Conservation (phyloP, 164 flowering plant species). For the Tinospora cordifolia region DNA sequence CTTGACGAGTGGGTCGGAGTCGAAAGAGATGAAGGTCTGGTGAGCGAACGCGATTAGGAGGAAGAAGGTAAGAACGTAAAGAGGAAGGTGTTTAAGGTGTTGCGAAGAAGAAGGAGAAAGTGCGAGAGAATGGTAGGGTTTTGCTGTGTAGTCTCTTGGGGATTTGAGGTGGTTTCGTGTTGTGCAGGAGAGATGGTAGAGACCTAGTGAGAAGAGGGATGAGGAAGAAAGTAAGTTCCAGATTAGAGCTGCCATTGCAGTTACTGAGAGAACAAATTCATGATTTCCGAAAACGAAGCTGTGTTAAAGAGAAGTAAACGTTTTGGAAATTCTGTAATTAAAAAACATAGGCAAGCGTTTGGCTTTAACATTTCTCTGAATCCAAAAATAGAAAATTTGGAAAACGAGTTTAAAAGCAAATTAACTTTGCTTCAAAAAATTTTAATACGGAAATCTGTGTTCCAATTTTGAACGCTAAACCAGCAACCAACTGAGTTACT, state of each 20-base stretch:
- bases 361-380: too few species aligned
- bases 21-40: slow-evolving; percentile 43
- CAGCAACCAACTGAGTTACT: too few species aligned
- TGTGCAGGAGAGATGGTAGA: slow-evolving; percentile 63
- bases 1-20: slow-evolving; percentile 66
- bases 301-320: too few species aligned
- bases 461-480: too few species aligned
- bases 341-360: too few species aligned
- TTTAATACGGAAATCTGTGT: too few species aligned
- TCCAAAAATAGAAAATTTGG: too few species aligned
- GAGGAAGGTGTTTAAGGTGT: slow-evolving; percentile 40
- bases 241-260: slow-evolving; percentile 43
- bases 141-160: slow-evolving; percentile 47
- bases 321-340: too few species aligned
- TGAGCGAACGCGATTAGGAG: slow-evolving; percentile 48
- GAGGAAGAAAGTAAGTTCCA: slow-evolving; percentile 49
- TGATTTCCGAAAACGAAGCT: too few species aligned
- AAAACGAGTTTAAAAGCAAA: too few species aligned
- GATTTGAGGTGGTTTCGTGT: slow-evolving; percentile 52
- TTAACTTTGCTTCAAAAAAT: too few species aligned
- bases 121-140: slow-evolving; percentile 61
- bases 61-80: slow-evolving; percentile 45
- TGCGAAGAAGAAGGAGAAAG: slow-evolving; percentile 13
- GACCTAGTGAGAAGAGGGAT: slow-evolving; percentile 46
- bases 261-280: too few species aligned